Evolutionary conservation across 345 rosid species (phyloP).

Genomic region (Streptanthus diversifolius): DNA sequence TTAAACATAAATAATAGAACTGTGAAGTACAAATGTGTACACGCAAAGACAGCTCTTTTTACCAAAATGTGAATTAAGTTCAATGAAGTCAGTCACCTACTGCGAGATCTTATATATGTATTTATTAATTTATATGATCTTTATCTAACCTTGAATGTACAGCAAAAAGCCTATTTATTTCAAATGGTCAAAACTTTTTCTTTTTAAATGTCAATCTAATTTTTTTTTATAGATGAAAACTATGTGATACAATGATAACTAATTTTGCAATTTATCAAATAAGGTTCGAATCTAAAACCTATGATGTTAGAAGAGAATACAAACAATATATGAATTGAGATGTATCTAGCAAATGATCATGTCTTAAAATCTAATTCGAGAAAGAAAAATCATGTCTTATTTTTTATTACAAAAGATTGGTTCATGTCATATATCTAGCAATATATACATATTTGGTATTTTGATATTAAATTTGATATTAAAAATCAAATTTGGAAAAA

Average conservation of each 20-base stretch:
- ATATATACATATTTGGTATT: too few relatives aligned
- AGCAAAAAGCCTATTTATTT: neutral
- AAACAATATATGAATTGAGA: neutral
- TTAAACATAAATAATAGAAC: neutral
- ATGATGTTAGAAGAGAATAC: too few relatives aligned
- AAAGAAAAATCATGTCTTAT: too few relatives aligned
- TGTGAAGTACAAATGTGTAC: slow-evolving; percentile 7
- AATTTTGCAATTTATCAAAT: too few relatives aligned
- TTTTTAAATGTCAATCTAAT: neutral
- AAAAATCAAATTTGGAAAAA: too few relatives aligned
- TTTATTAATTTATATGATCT: neutral
- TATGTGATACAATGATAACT: too few relatives aligned
- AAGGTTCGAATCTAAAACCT: too few relatives aligned
- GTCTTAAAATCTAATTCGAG: neutral
- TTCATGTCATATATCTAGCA: too few relatives aligned
- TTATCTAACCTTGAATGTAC: slow-evolving; percentile 3
- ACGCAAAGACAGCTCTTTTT: slow-evolving; percentile 25
- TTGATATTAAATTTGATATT: too few relatives aligned
- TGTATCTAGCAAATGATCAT: neutral
- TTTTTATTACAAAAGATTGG: too few relatives aligned
- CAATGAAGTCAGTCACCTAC: slow-evolving; percentile 28
- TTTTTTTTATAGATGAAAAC: neutral
- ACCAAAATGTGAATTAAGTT: slow-evolving; percentile 21
- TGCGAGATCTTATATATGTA: slow-evolving; percentile 18
- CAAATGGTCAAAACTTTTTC: neutral